A percentile compares a stretch with the other conserved stretches of the same genome.
Evolutionary conservation across 495 filamentous ascomycete species (phyloP).

Genomic region (Paragyromitra xinjiangensis): DNA sequence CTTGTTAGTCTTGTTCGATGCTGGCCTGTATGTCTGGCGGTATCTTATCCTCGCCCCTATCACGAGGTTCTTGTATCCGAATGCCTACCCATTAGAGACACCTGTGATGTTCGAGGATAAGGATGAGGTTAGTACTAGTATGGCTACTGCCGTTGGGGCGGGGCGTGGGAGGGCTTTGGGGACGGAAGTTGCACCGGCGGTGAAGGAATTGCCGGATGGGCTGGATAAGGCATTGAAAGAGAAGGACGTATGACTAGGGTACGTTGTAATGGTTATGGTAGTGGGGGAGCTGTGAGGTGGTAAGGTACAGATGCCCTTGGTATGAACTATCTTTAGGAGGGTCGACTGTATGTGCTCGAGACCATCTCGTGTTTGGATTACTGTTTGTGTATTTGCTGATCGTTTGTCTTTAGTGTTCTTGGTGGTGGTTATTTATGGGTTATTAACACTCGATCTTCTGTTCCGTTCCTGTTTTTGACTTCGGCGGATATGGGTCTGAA

Average conservation of each 20-base stretch:
- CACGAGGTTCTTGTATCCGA: neutral
- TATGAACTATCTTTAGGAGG: constrained; percentile 3
- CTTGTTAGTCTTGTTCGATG: constrained; percentile 72
- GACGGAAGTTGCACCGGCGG: neutral
- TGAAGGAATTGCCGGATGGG: constrained; percentile 12
- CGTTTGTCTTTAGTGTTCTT: neutral
- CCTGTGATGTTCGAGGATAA: neutral
- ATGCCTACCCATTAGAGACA: constrained; percentile 1
- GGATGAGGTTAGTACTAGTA: neutral
- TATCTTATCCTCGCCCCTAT: constrained; percentile 43
- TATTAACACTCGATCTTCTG: neutral
- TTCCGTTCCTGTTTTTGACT: neutral
- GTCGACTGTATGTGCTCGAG: constrained; percentile 15
- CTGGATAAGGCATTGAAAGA: constrained; percentile 24
- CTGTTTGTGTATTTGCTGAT: constrained; percentile 17
- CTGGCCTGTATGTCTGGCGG: constrained; percentile 68
- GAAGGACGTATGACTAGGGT: constrained; percentile 8
- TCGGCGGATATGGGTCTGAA: neutral
- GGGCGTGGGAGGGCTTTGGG: neutral
- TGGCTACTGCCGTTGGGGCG: neutral
- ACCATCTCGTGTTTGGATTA: constrained; percentile 2
- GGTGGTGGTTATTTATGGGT: neutral
- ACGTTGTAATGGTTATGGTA: neutral
- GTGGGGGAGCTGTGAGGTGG: neutral
- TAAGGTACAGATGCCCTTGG: constrained; percentile 2